A percentile compares a stretch with the other conserved stretches of the same genome.
Conservation (phyloP, 768 basidiomycete genomes). For the Gymnopilus junonius region DNA sequence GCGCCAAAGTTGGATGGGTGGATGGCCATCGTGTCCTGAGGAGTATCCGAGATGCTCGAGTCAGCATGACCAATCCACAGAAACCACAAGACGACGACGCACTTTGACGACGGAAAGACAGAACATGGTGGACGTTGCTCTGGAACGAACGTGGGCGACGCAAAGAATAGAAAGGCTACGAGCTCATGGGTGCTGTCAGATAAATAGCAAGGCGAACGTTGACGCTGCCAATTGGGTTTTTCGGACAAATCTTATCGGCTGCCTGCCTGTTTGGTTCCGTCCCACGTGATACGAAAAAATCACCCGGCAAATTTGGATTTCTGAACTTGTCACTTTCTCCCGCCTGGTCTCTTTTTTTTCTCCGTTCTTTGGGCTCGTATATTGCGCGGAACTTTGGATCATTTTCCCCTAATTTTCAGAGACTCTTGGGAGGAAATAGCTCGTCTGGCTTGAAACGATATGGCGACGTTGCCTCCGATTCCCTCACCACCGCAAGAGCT, state of each 20-base stretch:
- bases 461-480: neutral
- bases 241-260: slow-evolving; percentile 2
- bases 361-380: neutral
- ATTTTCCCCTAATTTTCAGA: too few relatives aligned
- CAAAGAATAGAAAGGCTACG: neutral
- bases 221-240: neutral
- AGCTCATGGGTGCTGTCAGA: neutral
- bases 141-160: neutral
- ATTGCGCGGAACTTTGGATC: neutral
- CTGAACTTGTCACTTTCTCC: neutral
- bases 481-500: neutral
- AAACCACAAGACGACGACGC: neutral
- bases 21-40: slow-evolving; percentile 89
- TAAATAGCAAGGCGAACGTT: neutral
- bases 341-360: too few relatives aligned
- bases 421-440: neutral
- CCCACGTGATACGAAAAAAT: neutral
- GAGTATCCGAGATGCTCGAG: neutral
- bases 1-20: slow-evolving; percentile 85
- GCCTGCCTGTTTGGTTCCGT: neutral
- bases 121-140: slow-evolving; percentile 19
- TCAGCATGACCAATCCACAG: slow-evolving; percentile 2
- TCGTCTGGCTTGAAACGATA: neutral
- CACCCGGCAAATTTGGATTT: neutral
- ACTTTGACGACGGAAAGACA: slow-evolving; percentile 46